These are phyloP conservation scores for Dryas alaskensis DNA, from an alignment of 306 rosid species.

Conservation along the genomic window DNA sequence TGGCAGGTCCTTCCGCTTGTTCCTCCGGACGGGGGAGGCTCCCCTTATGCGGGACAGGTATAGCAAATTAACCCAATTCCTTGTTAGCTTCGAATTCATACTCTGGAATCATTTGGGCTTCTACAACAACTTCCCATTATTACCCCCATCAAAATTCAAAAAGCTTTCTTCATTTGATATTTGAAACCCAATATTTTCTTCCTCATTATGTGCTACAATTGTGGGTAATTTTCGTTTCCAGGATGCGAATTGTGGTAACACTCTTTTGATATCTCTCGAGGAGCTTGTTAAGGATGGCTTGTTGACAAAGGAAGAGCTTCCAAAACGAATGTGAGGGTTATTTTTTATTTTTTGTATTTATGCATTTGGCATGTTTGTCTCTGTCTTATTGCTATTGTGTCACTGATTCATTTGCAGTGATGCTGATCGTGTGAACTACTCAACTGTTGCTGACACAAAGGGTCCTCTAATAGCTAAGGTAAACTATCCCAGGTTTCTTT, in stretches of 20 bases:
- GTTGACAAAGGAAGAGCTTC: constrained; percentile 75
- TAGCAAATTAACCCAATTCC: not conserved
- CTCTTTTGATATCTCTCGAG: constrained; percentile 82
- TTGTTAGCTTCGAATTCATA: no score
- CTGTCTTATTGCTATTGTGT: constrained; percentile 21
- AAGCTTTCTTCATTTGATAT: no score
- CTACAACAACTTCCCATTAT: no score
- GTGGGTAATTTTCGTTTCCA: constrained; percentile 18
- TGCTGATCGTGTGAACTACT: constrained; percentile 60
- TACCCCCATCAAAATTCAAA: no score
- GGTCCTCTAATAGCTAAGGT: constrained; percentile 77
- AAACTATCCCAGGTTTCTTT: constrained; percentile 9
- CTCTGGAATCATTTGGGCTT: not conserved
- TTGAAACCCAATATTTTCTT: not conserved
- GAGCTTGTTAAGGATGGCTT: constrained; percentile 91
- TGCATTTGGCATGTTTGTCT: not conserved
- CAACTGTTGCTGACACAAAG: constrained; percentile 71
- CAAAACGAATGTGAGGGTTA: constrained; percentile 65
- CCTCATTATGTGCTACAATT: not conserved
- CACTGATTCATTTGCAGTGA: constrained; percentile 48
- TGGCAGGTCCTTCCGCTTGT: constrained; percentile 99
- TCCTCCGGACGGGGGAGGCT: constrained; percentile 93
- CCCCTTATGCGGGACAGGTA: constrained; percentile 63
- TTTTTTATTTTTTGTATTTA: constrained; percentile 1
- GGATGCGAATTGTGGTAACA: constrained; percentile 98